phyloP scores from a whole-genome alignment of 2,329 filamentous ascomycete genomes.

The Paraconiothyrium brasiliense region DNA sequence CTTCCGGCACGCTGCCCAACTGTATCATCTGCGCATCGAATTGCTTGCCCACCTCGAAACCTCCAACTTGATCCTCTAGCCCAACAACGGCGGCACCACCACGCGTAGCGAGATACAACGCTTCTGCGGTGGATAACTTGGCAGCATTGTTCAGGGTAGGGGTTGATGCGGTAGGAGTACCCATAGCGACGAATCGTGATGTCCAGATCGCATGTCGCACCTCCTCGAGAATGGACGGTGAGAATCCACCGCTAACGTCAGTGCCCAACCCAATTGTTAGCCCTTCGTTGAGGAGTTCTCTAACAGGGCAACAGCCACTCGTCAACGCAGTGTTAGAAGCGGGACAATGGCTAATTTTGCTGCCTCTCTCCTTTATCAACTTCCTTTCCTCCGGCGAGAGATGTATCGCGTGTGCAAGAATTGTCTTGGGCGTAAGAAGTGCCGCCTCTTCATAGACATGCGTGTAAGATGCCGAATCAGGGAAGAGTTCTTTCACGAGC shows the following conservation, averaged over 20 bases:
- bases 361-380: conserved; percentile 68
- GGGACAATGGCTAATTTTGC: conserved; percentile 85
- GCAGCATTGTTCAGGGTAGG: conserved; percentile 50
- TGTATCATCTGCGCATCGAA: conserved; percentile 90
- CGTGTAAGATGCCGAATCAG: conserved; percentile 71
- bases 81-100: conserved; percentile 87
- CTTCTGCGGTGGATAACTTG: conserved; percentile 86
- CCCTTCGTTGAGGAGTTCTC: conserved; percentile 76
- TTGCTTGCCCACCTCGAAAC: conserved; percentile 84
- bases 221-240: conserved; percentile 81
- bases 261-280: conserved; percentile 87
- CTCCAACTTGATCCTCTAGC: conserved; percentile 75
- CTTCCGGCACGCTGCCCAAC: conserved; percentile 59
- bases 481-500: conserved; percentile 77
- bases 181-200: conserved; percentile 74
- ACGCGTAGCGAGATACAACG: conserved; percentile 84
- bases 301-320: conserved; percentile 78
- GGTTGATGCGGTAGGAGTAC: conserved; percentile 22
- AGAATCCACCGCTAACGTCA: conserved; percentile 90
- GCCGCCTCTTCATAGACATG: conserved; percentile 79
- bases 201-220: conserved; percentile 83
- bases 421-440: conserved; percentile 75
- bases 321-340: conserved; percentile 85
- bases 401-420: conserved; percentile 88
- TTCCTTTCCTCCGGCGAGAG: conserved; percentile 72